Evolutionary conservation across 768 basidiomycete species (phyloP).

Genomic region (Lyophyllum semitale): DNA sequence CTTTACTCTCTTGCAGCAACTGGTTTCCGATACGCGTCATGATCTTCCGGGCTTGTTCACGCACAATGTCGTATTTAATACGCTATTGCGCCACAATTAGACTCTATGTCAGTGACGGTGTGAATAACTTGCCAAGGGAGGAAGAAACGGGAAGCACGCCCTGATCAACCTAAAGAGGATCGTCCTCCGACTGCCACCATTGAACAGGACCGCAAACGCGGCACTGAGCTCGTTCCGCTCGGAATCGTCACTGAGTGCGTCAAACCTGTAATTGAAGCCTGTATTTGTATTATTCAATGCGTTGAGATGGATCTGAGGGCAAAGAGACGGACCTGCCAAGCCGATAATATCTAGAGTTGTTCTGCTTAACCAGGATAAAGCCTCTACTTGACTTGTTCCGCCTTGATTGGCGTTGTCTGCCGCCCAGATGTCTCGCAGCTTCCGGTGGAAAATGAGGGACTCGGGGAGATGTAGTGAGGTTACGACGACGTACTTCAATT

Average conservation of each 20-base stretch:
- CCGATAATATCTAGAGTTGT: conserved; percentile 79
- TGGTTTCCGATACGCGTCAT: conserved; percentile 44
- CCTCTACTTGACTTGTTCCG: conserved; percentile 45
- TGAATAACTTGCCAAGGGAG: conserved; percentile 30
- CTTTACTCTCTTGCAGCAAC: conserved; percentile 46
- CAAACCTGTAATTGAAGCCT: conserved; percentile 31
- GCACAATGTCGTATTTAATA: conserved; percentile 15
- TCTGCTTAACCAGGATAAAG: conserved; percentile 63
- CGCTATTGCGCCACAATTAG: not conserved
- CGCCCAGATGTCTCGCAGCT: conserved; percentile 55
- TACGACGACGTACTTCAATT: conserved; percentile 53
- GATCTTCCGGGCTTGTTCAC: conserved; percentile 22
- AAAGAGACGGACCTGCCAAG: conserved; percentile 51
- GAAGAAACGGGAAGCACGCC: conserved; percentile 32
- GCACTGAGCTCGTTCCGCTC: conserved; percentile 45
- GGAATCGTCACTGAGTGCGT: conserved; percentile 21
- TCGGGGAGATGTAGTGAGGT: conserved; percentile 33
- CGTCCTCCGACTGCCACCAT: conserved; percentile 34
- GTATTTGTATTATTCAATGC: no score
- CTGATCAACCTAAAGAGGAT: conserved; percentile 24
- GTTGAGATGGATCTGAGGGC: not conserved
- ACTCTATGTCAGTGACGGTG: not conserved
- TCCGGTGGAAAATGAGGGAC: not conserved
- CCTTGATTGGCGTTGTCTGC: conserved; percentile 31
- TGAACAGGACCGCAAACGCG: conserved; percentile 49